Conservation (phyloP, 495 filamentous ascomycete genomes). For the Xylaria flabelliformis region DNA sequence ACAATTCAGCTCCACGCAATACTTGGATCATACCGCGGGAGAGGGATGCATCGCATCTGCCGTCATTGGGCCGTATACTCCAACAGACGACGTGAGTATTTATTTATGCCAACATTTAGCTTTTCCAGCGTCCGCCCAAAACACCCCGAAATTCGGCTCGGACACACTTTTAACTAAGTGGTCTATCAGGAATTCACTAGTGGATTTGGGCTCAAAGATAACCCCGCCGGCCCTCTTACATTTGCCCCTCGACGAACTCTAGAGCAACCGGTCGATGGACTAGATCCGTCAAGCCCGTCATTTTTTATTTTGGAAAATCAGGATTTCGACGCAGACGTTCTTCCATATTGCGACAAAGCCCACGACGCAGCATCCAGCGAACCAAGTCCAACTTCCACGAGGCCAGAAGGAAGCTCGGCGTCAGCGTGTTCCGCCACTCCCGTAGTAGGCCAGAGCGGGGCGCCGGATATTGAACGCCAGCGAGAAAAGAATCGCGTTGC, state of each 20-base stretch:
- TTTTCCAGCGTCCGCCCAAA: background rate
- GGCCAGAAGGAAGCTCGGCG: background rate
- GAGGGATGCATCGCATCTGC: background rate
- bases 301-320: background rate
- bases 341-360: background rate
- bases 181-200: conserved; percentile 1
- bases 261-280: background rate
- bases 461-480: conserved; percentile 22
- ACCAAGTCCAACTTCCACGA: background rate
- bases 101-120: no score
- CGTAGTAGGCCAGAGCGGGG: background rate
- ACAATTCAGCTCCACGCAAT: conserved; percentile 4
- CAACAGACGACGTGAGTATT: conserved; percentile 9
- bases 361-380: background rate
- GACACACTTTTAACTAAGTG: background rate
- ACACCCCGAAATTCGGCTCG: background rate
- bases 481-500: conserved; percentile 70
- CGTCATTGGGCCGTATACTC: background rate
- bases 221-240: background rate
- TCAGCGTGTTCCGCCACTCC: background rate
- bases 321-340: background rate
- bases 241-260: background rate
- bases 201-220: background rate
- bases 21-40: no score
- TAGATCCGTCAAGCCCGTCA: background rate